Conservation (phyloP, 768 basidiomycete species). For the Tricholoma saponaceum region DNA sequence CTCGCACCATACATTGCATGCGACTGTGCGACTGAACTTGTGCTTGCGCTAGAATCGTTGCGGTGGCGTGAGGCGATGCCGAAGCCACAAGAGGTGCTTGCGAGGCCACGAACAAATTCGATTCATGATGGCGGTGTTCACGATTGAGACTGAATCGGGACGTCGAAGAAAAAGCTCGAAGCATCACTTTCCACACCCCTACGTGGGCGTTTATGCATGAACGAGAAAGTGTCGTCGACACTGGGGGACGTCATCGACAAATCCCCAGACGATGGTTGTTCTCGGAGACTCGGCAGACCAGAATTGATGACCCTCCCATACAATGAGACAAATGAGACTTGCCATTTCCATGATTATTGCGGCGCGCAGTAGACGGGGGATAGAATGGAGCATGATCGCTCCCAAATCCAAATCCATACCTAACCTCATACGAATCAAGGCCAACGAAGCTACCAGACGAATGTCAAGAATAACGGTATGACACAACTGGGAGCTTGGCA, state of each 20-base stretch:
- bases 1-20: constrained; percentile 50
- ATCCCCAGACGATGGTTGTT: constrained; percentile 57
- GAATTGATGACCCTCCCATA: constrained; percentile 64
- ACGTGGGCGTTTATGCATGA: constrained; percentile 36
- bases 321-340: constrained; percentile 72
- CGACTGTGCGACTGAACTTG: constrained; percentile 53
- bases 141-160: constrained; percentile 35
- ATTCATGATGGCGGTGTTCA: constrained; percentile 60
- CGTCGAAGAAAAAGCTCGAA: constrained; percentile 72
- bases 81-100: constrained; percentile 58
- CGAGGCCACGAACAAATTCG: constrained; percentile 49
- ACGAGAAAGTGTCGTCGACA: constrained; percentile 75
- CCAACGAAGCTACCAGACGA: constrained; percentile 68
- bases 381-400: constrained; percentile 63
- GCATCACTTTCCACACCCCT: constrained; percentile 70
- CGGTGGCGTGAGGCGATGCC: constrained; percentile 36
- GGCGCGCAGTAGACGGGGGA: constrained; percentile 42
- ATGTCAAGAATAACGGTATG: constrained; percentile 34
- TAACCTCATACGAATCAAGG: constrained; percentile 73
- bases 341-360: constrained; percentile 38
- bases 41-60: constrained; percentile 56
- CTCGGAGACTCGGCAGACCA: constrained; percentile 51
- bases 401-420: constrained; percentile 73
- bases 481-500: constrained; percentile 26
- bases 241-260: constrained; percentile 50